A percentile compares a stretch with the other conserved stretches of the same genome.
Conservation (phyloP, 2,329 filamentous ascomycete genomes). For the Aspergillus quadricinctus region DNA sequence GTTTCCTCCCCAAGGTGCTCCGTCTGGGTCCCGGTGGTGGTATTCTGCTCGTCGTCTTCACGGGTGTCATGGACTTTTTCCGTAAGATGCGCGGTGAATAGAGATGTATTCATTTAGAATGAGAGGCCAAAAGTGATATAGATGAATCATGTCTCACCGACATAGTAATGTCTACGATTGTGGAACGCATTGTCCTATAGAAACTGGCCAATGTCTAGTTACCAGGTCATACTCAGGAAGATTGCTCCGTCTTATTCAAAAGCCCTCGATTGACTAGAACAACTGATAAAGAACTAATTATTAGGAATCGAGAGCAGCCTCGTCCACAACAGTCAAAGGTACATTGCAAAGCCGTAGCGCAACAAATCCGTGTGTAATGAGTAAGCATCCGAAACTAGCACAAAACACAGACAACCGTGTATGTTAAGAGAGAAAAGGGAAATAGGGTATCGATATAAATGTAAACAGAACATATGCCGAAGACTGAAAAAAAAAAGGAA, state of each 20-base stretch:
- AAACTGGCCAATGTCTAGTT: background rate
- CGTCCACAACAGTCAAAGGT: background rate
- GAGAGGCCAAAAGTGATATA: background rate
- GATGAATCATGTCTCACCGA: background rate
- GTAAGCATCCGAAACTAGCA: slow-evolving; percentile 7
- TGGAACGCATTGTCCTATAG: background rate
- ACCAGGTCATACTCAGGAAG: background rate
- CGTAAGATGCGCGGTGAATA: slow-evolving; percentile 57
- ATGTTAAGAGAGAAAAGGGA: slow-evolving; percentile 17
- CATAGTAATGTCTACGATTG: background rate
- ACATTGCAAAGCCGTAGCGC: background rate
- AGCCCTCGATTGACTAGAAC: background rate
- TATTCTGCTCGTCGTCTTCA: slow-evolving; percentile 51
- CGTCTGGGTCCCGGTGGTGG: slow-evolving; percentile 67
- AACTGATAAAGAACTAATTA: background rate
- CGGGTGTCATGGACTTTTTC: slow-evolving; percentile 71
- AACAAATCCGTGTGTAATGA: background rate
- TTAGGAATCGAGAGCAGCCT: background rate
- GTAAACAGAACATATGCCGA: slow-evolving; percentile 16
- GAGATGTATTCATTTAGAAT: background rate
- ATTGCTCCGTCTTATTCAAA: background rate
- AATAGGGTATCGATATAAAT: slow-evolving; percentile 33
- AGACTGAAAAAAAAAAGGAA: slow-evolving; percentile 11
- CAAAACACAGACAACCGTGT: slow-evolving; percentile 8
- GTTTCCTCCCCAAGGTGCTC: slow-evolving; percentile 92